Conservation (phyloP, 2,329 filamentous ascomycete genomes). For the Xylaria hypoxylon region DNA sequence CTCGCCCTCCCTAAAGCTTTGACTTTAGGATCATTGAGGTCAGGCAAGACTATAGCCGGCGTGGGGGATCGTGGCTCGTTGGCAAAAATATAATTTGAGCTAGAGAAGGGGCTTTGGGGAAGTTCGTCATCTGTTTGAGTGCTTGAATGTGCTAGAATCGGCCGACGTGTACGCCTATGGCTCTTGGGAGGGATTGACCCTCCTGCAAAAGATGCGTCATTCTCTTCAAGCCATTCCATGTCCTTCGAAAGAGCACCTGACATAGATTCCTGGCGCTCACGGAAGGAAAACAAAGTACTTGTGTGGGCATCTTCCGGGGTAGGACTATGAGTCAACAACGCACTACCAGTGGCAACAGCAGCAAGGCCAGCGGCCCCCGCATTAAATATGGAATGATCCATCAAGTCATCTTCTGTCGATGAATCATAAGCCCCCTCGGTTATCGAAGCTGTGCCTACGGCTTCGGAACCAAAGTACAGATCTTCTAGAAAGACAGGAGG, state of each 20-base stretch:
- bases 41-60: conserved; percentile 61
- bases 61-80: conserved; percentile 56
- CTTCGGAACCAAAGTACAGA: not conserved
- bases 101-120: not conserved
- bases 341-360: conserved; percentile 25
- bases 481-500: conserved; percentile 1
- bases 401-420: not conserved
- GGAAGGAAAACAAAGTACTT: not conserved
- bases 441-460: conserved; percentile 1
- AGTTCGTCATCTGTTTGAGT: conserved; percentile 48
- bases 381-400: conserved; percentile 11
- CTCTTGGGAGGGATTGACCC: conserved; percentile 40
- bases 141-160: conserved; percentile 45
- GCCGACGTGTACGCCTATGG: conserved; percentile 38
- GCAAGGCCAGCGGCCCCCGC: conserved; percentile 27
- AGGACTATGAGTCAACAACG: conserved; percentile 14
- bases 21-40: conserved; percentile 55
- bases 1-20: conserved; percentile 56
- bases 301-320: not conserved
- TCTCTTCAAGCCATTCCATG: conserved; percentile 4
- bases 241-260: not conserved
- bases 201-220: conserved; percentile 16
- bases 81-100: conserved; percentile 19
- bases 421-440: not conserved
- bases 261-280: not conserved